phyloP scores from a whole-genome alignment of 345 rosid genomes.

The Boechera retrofracta region DNA sequence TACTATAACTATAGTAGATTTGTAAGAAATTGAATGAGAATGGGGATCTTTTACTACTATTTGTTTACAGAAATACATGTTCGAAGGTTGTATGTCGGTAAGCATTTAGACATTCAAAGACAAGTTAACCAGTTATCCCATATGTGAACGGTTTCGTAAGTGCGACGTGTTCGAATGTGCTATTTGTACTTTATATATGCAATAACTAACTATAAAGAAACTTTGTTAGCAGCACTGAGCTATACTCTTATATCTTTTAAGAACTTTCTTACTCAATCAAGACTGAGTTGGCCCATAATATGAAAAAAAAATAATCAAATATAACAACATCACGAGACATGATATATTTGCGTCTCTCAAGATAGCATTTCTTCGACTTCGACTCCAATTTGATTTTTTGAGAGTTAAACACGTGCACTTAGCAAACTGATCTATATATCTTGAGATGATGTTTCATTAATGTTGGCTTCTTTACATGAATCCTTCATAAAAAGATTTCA shows the following conservation, averaged over 20 bases:
- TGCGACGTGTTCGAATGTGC: background rate
- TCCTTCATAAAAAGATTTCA: no score
- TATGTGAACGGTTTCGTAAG: background rate
- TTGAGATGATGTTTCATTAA: no score
- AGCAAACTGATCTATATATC: no score
- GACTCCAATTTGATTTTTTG: no score
- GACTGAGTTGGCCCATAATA: background rate
- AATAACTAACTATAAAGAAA: background rate
- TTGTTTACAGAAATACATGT: background rate
- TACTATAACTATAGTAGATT: background rate
- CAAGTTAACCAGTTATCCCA: background rate
- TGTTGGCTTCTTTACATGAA: no score
- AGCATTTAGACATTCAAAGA: slow-evolving; percentile 6
- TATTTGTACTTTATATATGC: background rate
- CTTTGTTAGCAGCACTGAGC: background rate
- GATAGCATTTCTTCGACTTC: background rate
- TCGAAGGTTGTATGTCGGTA: background rate
- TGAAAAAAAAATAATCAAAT: background rate
- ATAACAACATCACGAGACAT: slow-evolving; percentile 7
- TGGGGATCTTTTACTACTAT: background rate
- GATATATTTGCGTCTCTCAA: slow-evolving; percentile 10
- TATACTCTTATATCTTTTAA: background rate
- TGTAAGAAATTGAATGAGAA: background rate
- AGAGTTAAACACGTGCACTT: no score
- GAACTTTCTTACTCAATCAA: background rate